Base-by-base conservation (phyloP, 192 early-diverging fungal genomes). In the Entomortierella parvispora region DNA sequence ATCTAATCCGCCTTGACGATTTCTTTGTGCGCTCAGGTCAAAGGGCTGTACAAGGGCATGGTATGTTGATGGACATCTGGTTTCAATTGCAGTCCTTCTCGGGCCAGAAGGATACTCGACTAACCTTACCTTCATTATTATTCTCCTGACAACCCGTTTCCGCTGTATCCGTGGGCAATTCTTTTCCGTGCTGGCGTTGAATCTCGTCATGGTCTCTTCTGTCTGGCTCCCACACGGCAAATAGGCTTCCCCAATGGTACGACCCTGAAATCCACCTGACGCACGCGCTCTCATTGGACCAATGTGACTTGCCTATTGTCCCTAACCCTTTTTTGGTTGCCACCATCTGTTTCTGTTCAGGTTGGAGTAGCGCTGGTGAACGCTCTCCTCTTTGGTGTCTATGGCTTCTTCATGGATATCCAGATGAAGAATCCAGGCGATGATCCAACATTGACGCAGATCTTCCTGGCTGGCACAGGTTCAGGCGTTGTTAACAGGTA, bases 31-130 rank as follows among this genome's bases (percentile, higher is more conserved):
- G 0, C 10, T 14, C 66, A 87, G 86, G 68, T 87, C 59, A 58
- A 69, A 20, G 86, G 86, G 31, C 71, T 87, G 15, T 87, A 85
- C 58, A 87, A 87, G 80, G 86, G 86, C 67, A 87, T 87, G 86
- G 86, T 85, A 74, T 64, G 82, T 44, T 12, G 26, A 12, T 12
- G 37, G n/a, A n/a, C n/a, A 48, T 37, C 43, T 61, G 37, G n/a
- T n/a, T 40, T 40, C 37, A 40, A 40, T 40, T 40, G 37, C 37
- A n/a, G n/a, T n/a, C n/a, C n/a, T n/a, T n/a, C n/a, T n/a, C n/a
- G n/a, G n/a, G n/a, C n/a, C n/a, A n/a, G n/a, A n/a, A n/a, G n/a
- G n/a, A n/a, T n/a, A n/a, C n/a, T n/a, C n/a, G n/a, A n/a, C n/a
- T n/a, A n/a, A n/a, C n/a, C n/a, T n/a, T n/a, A n/a, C n/a, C n/a